Percentiles rank a stretch among this genome's conserved stretches.
phyloP scores from a whole-genome alignment of 805 yeast species.

The Diddensiella santjacobensis region DNA sequence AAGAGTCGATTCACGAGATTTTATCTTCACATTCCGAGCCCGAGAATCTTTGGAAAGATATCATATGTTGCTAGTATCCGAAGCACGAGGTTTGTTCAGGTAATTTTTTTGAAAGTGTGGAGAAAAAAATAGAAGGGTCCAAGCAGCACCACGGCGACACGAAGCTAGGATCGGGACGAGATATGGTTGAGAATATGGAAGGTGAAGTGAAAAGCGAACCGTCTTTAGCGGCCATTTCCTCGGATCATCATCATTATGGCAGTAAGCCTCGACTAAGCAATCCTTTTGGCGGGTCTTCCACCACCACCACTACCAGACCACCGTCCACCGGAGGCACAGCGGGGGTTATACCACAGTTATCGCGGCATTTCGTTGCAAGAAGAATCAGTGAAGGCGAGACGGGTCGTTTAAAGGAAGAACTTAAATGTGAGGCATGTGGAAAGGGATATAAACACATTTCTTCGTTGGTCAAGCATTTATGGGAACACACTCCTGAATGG shows the following conservation, averaged over 20 bases:
- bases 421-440: slow-evolving; percentile 87
- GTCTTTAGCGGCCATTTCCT: background rate
- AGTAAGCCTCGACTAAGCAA: background rate
- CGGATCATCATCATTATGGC: background rate
- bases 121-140: background rate
- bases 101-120: background rate
- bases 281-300: background rate
- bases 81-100: no score
- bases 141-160: no score
- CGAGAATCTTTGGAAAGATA: no score
- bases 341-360: slow-evolving; percentile 19
- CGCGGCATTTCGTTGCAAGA: slow-evolving; percentile 65
- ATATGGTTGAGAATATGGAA: no score
- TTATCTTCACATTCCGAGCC: no score
- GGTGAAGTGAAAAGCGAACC: background rate
- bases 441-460: slow-evolving; percentile 87
- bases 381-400: slow-evolving; percentile 83
- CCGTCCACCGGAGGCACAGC: background rate
- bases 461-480: slow-evolving; percentile 80
- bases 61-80: no score
- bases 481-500: slow-evolving; percentile 97
- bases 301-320: background rate
- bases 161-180: no score
- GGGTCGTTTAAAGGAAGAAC: slow-evolving; percentile 77
- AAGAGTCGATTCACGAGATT: no score